A percentile compares a stretch with the other conserved stretches of the same genome.
Evolutionary conservation across 495 filamentous ascomycete species (phyloP).

Genomic region (Cairneyella variabilis): DNA sequence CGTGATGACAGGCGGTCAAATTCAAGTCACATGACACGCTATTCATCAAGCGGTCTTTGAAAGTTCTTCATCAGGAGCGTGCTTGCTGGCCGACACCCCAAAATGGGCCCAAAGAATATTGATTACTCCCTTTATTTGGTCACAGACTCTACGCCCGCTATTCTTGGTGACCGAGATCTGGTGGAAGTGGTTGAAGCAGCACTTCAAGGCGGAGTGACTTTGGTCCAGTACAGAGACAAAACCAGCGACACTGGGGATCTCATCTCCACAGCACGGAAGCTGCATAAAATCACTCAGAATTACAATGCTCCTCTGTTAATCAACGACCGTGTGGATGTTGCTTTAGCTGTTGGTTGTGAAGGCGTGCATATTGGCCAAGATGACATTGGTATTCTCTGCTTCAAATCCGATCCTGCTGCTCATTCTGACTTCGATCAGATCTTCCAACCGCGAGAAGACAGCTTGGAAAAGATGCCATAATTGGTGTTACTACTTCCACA

Average conservation of each 20-base stretch:
- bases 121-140: constrained; percentile 77
- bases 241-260: constrained; percentile 69
- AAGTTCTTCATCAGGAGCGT: no score
- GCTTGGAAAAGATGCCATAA: constrained; percentile 63
- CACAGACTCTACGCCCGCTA: constrained; percentile 80
- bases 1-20: no score
- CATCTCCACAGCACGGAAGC: constrained; percentile 61
- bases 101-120: constrained; percentile 20
- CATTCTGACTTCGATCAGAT: constrained; percentile 38
- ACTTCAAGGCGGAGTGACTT: constrained; percentile 74
- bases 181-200: constrained; percentile 72
- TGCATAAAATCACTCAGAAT: constrained; percentile 65
- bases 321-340: constrained; percentile 94
- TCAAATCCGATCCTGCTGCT: no score
- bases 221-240: constrained; percentile 92
- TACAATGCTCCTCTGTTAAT: constrained; percentile 79
- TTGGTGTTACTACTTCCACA: constrained; percentile 69
- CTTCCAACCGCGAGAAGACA: constrained; percentile 63
- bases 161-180: constrained; percentile 68
- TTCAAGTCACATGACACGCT: no score
- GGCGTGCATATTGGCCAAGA: constrained; percentile 94
- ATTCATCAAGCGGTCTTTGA: no score
- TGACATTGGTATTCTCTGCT: constrained; percentile 67
- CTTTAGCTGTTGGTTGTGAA: constrained; percentile 78
- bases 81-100: no score